A percentile compares a stretch with the other conserved stretches of the same genome.
Conservation (phyloP, 2,329 filamentous ascomycete species). For the Ophiostoma novo-ulmi region DNA sequence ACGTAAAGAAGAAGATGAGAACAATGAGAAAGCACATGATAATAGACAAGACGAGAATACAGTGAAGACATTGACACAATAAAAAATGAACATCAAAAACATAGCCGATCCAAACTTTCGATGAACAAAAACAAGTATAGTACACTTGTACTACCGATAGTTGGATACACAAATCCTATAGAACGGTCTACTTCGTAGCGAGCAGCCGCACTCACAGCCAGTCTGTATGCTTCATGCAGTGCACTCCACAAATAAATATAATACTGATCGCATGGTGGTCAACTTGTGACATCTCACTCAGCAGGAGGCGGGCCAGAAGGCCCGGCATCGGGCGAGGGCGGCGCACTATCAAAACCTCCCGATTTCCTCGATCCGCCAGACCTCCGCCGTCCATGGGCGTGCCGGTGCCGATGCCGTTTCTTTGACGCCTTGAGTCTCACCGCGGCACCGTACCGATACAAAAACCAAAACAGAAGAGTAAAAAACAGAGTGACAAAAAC, state of each 20-base stretch:
- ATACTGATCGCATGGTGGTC: not conserved
- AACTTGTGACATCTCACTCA: not conserved
- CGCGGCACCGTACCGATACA: conserved; percentile 23
- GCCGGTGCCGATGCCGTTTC: conserved; percentile 7
- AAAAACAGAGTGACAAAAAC: conserved; percentile 22
- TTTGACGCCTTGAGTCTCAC: conserved; percentile 17
- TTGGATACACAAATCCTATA: not conserved
- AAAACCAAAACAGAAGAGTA: conserved; percentile 18
- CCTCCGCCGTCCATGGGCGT: conserved; percentile 7
- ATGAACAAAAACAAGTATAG: not conserved
- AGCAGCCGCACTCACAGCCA: not conserved
- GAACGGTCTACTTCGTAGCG: not conserved
- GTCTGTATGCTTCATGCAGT: not conserved
- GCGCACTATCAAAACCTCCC: conserved; percentile 16
- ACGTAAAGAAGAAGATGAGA: not conserved
- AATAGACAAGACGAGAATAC: not conserved
- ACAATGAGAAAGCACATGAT: not conserved
- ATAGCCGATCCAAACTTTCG: not conserved
- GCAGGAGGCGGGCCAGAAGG: conserved; percentile 14
- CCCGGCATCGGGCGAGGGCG: conserved; percentile 18
- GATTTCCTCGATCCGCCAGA: conserved; percentile 21
- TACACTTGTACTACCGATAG: not conserved
- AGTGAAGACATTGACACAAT: not conserved
- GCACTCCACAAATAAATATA: not conserved
- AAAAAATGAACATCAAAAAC: not conserved